Evolutionary conservation across 2,329 filamentous ascomycete genomes (phyloP).

Genomic region (Proliferodiscus dingleyae): DNA sequence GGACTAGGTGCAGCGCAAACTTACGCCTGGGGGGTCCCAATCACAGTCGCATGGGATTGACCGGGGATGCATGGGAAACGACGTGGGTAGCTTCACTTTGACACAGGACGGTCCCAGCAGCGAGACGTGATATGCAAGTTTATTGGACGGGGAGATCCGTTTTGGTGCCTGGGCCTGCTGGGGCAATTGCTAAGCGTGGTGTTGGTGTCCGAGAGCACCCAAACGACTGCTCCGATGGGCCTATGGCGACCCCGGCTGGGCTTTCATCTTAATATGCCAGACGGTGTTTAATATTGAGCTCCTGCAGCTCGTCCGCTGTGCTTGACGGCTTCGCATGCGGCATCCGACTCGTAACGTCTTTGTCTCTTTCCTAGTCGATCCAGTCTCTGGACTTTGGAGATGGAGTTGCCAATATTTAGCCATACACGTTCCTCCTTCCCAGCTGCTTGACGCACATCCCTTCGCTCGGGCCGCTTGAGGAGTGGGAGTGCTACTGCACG

Average conservation of each 20-base stretch:
- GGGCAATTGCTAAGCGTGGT: background rate
- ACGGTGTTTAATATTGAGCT: background rate
- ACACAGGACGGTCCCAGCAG: background rate
- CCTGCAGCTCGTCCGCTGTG: background rate
- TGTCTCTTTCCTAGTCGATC: too few relatives aligned
- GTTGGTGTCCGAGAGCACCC: background rate
- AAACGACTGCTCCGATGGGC: background rate
- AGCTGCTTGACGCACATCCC: too few relatives aligned
- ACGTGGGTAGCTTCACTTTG: constrained; percentile 1
- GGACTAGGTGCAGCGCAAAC: constrained; percentile 5
- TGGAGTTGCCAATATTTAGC: too few relatives aligned
- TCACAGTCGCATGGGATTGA: constrained; percentile 1
- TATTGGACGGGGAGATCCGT: background rate
- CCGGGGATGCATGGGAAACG: background rate
- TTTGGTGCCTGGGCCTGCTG: constrained; percentile 3
- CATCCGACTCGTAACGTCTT: background rate
- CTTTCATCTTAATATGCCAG: background rate
- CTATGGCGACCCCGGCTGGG: background rate
- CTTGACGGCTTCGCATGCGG: background rate
- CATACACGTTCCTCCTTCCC: too few relatives aligned
- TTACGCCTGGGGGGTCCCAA: constrained; percentile 3
- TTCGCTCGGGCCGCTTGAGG: too few relatives aligned
- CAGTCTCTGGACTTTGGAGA: too few relatives aligned
- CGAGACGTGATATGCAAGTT: background rate
- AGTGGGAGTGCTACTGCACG: too few relatives aligned